Base-by-base conservation (phyloP, 345 rosid species). In the Erodium maritimum region DNA sequence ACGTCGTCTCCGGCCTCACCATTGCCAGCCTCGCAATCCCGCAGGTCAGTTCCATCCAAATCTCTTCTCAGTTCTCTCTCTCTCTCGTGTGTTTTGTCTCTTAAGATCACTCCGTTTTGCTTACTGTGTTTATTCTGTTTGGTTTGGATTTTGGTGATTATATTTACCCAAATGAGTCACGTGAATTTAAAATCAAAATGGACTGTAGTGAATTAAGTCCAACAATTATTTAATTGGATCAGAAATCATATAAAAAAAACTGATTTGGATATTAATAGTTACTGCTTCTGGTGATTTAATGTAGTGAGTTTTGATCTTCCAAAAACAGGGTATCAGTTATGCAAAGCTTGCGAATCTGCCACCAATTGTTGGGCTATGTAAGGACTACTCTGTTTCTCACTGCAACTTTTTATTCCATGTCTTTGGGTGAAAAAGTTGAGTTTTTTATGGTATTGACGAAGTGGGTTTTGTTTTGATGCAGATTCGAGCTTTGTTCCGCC, bases 401-500 rank as follows among this genome's bases (percentile, higher is more conserved):
- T 14, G 25, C 52, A 1, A 33, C 22, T 52, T 12, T 56, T 12
- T 59, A 4, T 58, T 19, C 60, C 52, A 17, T 67, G 33, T 25
- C 12, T 55, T 21, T 51, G 42, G 22, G 5, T 62, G 19, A 67
- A 33, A 23, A n/a, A 52, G 60, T 20, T 59, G 33, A 6, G 7
- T 52, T 17, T 61, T 6, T 19, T 50, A 37, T 16, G 2, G 14
- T 17, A 17, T 23, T 61, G 24, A 17, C 17, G 20, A 10, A 55
- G 42, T 67, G 25, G 46, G 11, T 54, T 53, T 55, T 21, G 18
- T n/a, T 34, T 62, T 66, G 45, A 58, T 77, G 81, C 79, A 94
- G 99, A 94, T 79, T 94, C 99, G 78, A 94, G 99, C 71, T 94
- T 94, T 76, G 96, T 94, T 23, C 97, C 99, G 14, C 99, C 99